Base-by-base conservation (phyloP, 129 eudicot genomes). In the Ambrosia artemisiifolia region DNA sequence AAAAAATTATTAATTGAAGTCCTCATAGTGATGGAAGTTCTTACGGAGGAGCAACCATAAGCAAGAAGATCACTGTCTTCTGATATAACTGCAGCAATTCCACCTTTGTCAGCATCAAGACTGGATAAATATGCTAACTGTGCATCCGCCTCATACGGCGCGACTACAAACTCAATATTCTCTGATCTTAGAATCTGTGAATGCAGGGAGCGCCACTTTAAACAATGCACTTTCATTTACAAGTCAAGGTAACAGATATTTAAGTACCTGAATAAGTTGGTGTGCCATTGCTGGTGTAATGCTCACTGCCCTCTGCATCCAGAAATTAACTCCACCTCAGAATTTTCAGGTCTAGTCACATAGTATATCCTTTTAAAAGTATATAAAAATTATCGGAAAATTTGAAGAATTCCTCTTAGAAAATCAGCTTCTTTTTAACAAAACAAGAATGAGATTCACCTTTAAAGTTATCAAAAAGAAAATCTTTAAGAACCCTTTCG, bases 131-230 rank as follows among this genome's bases (percentile, higher is more conserved):
- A 92, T 16, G 97, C 91, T 57, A 92, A 85, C 19, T 92, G 97
- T 56, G 96, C 97, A 88, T 92, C 96, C 5, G 96, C 97, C 75
- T 92, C 97, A 36, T 92, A 92, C 64, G 96, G 97, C 64, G 97
- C 97, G 60, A 92, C 94, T 20, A 88, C 83, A 78, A 86, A 92
- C 61, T 92, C 97, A 16, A 92, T 70, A 60, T 86, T 83, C 77
- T 88, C 96, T 24, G 85, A 81, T 56, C 73, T 88, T 72, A 92
- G 61, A 72, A 80, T 77, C 96, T 91, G 84, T 38, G 55, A 69
- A 24, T 35, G 53, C 19, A 24, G 0, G 0, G n/a, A n/a, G n/a
- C n/a, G 40, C 9, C 40, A 63, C 47, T 69, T 36, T 28, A 42
- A 64, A 13, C 69, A 33, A 19, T 3, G 13, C n/a, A 62, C 43